These are phyloP conservation scores for Lachnellula cervina DNA, from an alignment of 2,329 filamentous ascomycete species.

Conservation along the genomic window DNA sequence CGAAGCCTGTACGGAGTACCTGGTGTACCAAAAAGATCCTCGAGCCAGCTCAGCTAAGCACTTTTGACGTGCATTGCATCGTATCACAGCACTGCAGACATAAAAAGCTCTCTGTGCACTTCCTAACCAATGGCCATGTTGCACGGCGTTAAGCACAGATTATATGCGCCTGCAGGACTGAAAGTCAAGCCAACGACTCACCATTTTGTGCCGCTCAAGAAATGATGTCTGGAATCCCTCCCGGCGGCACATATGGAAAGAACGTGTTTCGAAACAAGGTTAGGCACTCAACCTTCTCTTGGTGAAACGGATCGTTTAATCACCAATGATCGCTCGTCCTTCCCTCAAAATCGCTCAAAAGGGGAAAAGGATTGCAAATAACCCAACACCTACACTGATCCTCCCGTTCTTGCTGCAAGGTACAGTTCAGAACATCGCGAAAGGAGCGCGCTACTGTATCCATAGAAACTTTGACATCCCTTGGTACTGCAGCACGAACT, in stretches of 20 bases:
- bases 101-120: too few species aligned
- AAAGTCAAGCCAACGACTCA: too few species aligned
- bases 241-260: background rate
- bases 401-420: constrained; percentile 5
- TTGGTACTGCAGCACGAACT: background rate
- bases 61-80: background rate
- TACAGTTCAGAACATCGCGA: background rate
- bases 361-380: background rate
- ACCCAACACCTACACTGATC: background rate
- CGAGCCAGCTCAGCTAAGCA: too few species aligned
- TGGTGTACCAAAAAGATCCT: too few species aligned
- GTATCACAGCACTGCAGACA: background rate
- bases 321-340: background rate
- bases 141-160: too few species aligned
- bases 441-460: background rate
- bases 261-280: background rate
- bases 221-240: background rate
- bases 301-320: background rate
- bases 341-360: constrained; percentile 4
- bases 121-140: background rate
- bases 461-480: background rate
- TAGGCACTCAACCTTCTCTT: background rate
- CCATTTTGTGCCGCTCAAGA: too few species aligned
- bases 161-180: too few species aligned
- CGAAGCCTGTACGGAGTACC: too few species aligned